phyloP scores from a whole-genome alignment of 2,329 filamentous ascomycete genomes.

The Myriosclerotinia curreyana region DNA sequence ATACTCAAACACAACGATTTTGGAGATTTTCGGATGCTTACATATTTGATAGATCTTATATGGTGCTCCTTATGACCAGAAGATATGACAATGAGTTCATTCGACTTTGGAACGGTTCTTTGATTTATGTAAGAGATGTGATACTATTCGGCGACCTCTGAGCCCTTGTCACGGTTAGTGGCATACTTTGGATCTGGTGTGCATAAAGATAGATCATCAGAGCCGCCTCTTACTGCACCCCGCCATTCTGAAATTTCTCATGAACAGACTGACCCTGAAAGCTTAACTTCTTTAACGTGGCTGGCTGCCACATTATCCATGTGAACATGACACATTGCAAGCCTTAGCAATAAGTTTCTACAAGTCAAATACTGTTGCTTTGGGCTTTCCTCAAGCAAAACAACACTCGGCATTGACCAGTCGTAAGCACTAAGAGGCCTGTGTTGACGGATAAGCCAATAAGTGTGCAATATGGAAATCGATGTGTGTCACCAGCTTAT shows the following conservation, averaged over 20 bases:
- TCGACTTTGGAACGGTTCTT: background rate
- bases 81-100: background rate
- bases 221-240: constrained; percentile 14
- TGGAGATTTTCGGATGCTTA: background rate
- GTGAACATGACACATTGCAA: background rate
- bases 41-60: constrained; percentile 13
- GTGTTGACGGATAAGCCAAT: background rate
- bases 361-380: background rate
- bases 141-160: constrained; percentile 14
- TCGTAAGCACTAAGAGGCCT: background rate
- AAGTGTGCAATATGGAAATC: background rate
- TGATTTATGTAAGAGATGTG: constrained; percentile 15
- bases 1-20: background rate
- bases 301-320: constrained; percentile 8
- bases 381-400: background rate
- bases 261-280: constrained; percentile 11
- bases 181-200: constrained; percentile 14
- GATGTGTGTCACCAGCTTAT: constrained; percentile 8
- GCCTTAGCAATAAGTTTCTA: background rate
- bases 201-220: constrained; percentile 15
- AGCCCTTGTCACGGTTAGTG: background rate
- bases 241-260: constrained; percentile 3
- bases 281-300: constrained; percentile 3
- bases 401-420: background rate
- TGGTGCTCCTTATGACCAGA: constrained; percentile 10